phyloP scores from a whole-genome alignment of 192 early-diverging fungal species.

The Coemansia sp. region DNA sequence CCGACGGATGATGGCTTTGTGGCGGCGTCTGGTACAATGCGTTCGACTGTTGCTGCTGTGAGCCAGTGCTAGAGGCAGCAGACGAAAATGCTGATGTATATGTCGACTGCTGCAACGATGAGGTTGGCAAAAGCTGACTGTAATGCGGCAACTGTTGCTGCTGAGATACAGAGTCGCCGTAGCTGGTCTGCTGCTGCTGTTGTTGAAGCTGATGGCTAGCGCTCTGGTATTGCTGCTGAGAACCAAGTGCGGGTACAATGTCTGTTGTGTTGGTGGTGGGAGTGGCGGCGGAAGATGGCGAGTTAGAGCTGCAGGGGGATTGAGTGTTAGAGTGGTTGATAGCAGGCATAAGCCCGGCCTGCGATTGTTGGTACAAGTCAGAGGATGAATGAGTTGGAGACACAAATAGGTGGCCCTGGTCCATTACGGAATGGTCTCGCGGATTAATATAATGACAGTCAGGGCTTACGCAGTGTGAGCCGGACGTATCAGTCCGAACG shows the following conservation, averaged over 20 bases:
- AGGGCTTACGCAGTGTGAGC: not conserved
- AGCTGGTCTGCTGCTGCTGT: conserved; percentile 22
- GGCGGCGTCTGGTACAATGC: conserved; percentile 36
- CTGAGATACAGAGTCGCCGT: conserved; percentile 22
- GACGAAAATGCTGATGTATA: conserved; percentile 40
- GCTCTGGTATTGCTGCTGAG: conserved; percentile 16
- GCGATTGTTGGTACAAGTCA: conserved; percentile 24
- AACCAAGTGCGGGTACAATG: conserved; percentile 11
- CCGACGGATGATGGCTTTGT: conserved; percentile 30
- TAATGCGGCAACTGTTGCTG: conserved; percentile 19
- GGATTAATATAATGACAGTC: not conserved
- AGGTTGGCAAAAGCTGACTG: conserved; percentile 23
- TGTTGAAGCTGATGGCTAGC: conserved; percentile 21
- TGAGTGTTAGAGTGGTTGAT: conserved; percentile 45
- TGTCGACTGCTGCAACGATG: conserved; percentile 24
- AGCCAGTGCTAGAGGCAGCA: conserved; percentile 9
- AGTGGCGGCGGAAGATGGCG: conserved; percentile 26
- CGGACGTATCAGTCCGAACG: not conserved
- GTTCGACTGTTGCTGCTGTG: conserved; percentile 29
- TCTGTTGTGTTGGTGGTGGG: conserved; percentile 23
- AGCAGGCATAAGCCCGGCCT: conserved; percentile 24
- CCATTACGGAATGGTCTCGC: conserved; percentile 22
- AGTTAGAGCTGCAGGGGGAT: conserved; percentile 33
- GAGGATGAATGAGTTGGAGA: conserved; percentile 26
- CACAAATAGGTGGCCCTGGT: conserved; percentile 43